A percentile compares a stretch with the other conserved stretches of the same genome.
phyloP scores from a whole-genome alignment of 495 filamentous ascomycete genomes.

The Venustampulla echinocandica region DNA sequence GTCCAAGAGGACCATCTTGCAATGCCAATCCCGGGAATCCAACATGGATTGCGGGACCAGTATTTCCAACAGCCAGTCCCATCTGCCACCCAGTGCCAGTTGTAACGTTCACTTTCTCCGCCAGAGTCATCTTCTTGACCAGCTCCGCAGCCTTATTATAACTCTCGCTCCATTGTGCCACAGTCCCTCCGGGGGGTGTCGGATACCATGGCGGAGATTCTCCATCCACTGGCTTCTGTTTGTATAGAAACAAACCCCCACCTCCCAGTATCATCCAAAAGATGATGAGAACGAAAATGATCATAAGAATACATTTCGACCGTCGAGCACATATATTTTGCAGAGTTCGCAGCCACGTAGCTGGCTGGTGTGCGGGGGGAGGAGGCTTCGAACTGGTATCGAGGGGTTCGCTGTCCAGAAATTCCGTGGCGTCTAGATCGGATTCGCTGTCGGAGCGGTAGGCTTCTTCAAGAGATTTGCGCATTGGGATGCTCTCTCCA shows the following conservation, averaged over 20 bases:
- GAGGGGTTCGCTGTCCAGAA: slow-evolving; percentile 18
- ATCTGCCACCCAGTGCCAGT: slow-evolving; percentile 89
- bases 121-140: slow-evolving; percentile 73
- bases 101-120: slow-evolving; percentile 92
- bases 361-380: slow-evolving; percentile 11
- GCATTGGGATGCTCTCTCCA: slow-evolving; percentile 14
- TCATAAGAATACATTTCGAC: slow-evolving; percentile 16
- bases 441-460: slow-evolving; percentile 19
- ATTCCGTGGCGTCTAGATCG: slow-evolving; percentile 23
- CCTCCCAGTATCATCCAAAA: slow-evolving; percentile 16
- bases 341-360: background rate
- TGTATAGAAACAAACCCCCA: slow-evolving; percentile 17
- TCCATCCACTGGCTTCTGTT: slow-evolving; percentile 34
- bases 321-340: slow-evolving; percentile 9
- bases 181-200: slow-evolving; percentile 70
- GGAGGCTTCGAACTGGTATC: slow-evolving; percentile 6
- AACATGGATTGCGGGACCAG: slow-evolving; percentile 57
- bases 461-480: slow-evolving; percentile 20
- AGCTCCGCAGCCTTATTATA: slow-evolving; percentile 74
- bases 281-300: slow-evolving; percentile 9
- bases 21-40: slow-evolving; percentile 80
- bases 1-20: slow-evolving; percentile 82
- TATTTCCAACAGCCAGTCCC: slow-evolving; percentile 88
- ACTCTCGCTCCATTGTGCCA: slow-evolving; percentile 61
- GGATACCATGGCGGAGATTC: slow-evolving; percentile 77